These are phyloP conservation scores for Coniochaeta sp. DNA, from an alignment of 2,329 filamentous ascomycete species.

Conservation along the genomic window DNA sequence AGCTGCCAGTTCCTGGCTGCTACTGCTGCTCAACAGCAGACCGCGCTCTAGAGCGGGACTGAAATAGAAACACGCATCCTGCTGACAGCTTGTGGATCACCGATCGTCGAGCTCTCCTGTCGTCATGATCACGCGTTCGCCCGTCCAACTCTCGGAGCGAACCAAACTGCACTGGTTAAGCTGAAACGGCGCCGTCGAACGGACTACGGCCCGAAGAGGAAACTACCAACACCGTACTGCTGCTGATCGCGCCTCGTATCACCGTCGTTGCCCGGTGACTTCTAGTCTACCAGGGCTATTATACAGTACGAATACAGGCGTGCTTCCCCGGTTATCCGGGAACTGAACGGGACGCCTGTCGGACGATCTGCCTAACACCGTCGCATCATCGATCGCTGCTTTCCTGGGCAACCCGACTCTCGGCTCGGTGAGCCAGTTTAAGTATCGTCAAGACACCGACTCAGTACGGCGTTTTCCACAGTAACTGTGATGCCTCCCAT, in stretches of 20 bases:
- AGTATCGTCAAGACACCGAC: too few relatives aligned
- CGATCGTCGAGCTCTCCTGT: neutral
- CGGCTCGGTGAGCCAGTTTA: neutral
- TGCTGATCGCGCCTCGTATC: neutral
- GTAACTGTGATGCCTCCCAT: too few relatives aligned
- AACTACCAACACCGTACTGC: neutral
- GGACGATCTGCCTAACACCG: neutral
- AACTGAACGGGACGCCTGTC: neutral
- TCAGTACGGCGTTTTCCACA: too few relatives aligned
- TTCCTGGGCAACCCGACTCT: neutral
- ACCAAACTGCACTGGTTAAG: neutral
- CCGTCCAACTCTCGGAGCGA: neutral
- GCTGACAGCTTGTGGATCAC: neutral
- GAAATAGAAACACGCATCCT: neutral
- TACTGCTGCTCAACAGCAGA: too few relatives aligned
- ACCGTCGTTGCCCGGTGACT: neutral
- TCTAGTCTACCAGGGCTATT: too few relatives aligned
- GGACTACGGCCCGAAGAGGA: neutral
- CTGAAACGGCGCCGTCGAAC: neutral
- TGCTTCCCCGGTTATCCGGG: neutral
- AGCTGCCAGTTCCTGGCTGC: too few relatives aligned
- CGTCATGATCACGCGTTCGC: neutral
- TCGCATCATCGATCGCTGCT: neutral
- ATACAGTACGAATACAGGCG: neutral
- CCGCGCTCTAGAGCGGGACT: neutral